Conservation (phyloP, 305 asterid genomes). For the Solanum hybrid region DNA sequence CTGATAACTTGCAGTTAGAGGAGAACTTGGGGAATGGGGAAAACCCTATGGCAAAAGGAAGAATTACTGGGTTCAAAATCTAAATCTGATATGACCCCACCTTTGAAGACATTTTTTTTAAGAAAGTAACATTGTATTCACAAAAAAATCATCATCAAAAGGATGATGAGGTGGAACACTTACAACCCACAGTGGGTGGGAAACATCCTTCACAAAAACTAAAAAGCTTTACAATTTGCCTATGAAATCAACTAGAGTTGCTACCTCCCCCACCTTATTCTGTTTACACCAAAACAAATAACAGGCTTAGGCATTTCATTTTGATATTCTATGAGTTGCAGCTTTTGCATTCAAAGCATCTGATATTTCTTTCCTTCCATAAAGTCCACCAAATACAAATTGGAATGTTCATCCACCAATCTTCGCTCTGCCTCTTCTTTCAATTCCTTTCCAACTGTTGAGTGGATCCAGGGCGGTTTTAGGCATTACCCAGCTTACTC, state of each 20-base stretch:
- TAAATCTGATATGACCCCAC: background rate
- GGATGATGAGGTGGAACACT: background rate
- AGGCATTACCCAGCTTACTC: background rate
- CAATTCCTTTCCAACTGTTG: background rate
- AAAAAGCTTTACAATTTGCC: background rate
- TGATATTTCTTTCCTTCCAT: background rate
- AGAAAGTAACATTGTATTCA: background rate
- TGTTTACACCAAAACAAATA: background rate
- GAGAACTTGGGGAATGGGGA: background rate
- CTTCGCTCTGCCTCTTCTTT: background rate
- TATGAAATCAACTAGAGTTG: background rate
- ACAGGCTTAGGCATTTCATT: background rate
- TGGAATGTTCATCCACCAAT: background rate
- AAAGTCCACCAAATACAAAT: background rate
- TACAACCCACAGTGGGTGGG: background rate
- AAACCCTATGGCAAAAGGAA: background rate
- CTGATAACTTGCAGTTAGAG: background rate
- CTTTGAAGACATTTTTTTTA: background rate
- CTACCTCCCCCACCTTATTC: background rate
- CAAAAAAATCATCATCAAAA: background rate
- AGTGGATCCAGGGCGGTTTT: background rate
- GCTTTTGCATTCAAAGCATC: background rate
- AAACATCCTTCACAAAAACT: background rate
- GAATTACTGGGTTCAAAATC: background rate
- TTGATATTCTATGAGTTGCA: background rate